A percentile compares a stretch with the other conserved stretches of the same genome.
phyloP scores from a whole-genome alignment of 2,329 filamentous ascomycete species.

The Colletotrichum phormii region DNA sequence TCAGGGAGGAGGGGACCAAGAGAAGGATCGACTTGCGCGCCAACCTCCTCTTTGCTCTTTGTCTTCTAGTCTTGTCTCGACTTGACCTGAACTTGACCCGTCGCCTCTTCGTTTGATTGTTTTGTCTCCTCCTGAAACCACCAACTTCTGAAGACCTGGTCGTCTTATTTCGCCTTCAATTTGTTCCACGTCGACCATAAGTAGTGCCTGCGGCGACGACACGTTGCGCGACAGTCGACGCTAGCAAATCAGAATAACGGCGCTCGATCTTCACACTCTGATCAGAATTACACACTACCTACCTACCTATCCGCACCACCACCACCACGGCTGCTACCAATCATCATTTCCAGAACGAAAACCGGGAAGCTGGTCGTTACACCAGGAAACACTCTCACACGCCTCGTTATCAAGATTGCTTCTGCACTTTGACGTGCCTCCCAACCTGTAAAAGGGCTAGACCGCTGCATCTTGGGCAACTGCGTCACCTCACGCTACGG shows the following conservation, averaged over 20 bases:
- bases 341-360: neutral
- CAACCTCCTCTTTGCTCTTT: constrained; percentile 2
- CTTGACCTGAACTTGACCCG: neutral
- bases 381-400: neutral
- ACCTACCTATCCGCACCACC: neutral
- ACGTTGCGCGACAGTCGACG: neutral
- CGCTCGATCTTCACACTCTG: neutral
- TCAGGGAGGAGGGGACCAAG: neutral
- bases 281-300: neutral
- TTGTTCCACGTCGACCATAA: neutral
- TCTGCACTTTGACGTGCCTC: constrained; percentile 23
- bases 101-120: neutral
- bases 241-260: neutral
- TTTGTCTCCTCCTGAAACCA: neutral
- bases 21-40: neutral
- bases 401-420: neutral
- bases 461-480: neutral
- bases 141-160: neutral
- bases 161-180: neutral
- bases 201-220: neutral
- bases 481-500: constrained; percentile 4
- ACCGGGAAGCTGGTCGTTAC: constrained; percentile 5
- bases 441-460: neutral
- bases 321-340: neutral
- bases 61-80: neutral